Conservation (phyloP, 2,329 filamentous ascomycete genomes). For the Diaporthe ilicicola region DNA sequence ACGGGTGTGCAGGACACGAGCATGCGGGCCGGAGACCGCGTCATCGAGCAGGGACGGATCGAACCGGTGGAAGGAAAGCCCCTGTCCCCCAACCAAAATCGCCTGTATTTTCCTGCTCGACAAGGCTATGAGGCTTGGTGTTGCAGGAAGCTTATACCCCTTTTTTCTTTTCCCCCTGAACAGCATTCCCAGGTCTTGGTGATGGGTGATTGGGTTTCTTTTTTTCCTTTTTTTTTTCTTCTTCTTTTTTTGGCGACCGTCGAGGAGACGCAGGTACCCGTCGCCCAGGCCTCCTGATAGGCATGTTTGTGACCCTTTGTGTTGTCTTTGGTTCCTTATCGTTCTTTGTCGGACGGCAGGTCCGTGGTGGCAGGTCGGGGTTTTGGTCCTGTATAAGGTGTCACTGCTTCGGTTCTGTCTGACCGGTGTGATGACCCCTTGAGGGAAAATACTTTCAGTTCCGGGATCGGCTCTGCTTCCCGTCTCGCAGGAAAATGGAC, state of each 20-base stretch:
- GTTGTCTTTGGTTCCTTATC: neutral
- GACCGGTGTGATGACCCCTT: neutral
- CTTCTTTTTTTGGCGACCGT: neutral
- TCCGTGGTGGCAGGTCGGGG: neutral
- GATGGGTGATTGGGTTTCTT: constrained; percentile 1
- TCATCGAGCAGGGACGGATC: neutral
- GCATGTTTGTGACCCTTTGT: neutral
- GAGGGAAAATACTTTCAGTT: neutral
- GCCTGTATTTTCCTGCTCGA: neutral
- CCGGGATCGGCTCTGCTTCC: neutral
- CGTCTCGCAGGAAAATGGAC: neutral
- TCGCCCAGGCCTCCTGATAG: neutral
- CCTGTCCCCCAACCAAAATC: neutral
- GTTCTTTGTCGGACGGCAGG: neutral
- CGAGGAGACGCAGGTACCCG: neutral
- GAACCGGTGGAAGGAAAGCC: neutral
- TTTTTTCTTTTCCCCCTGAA: neutral
- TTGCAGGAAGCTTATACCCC: neutral
- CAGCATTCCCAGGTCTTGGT: neutral
- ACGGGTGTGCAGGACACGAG: neutral
- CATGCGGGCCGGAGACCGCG: constrained; percentile 1
- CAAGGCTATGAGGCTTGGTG: neutral
- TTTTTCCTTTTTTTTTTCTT: too few relatives aligned
- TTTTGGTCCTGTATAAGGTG: neutral
- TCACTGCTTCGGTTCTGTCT: constrained; percentile 5